Evolutionary conservation across 257 asterid species (phyloP), one percentile per base, ranked within the genome.

Genomic region (Solanum verrucosum): DNA sequence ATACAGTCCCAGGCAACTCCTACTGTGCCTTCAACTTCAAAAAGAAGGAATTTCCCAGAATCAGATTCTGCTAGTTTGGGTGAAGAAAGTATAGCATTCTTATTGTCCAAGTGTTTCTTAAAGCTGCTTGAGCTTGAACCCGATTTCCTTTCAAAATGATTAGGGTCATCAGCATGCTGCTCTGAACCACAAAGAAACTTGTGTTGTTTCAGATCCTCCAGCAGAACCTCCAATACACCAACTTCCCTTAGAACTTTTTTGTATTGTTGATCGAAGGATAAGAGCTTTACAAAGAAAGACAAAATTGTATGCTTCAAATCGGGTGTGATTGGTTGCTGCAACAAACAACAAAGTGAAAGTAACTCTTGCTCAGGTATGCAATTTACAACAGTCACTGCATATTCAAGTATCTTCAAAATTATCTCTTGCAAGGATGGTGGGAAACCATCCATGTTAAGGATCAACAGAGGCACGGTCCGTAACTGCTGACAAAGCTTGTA

Each of bases 221-320:
- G 90, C 87, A 97, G 91, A 92, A 97, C 98, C 93, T 96, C 99
- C 91, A 97, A 92, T 88, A 97, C 97, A 81, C 99, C 99, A 90
- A 96, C 98, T 92, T 97, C 99, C 89, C 99, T 94, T 60, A 97
- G 94, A 52, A 96, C 94, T 92, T 94, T 97, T 93, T 96, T 97
- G 95, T 97, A 97, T 87, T 95, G 99, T 92, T 94, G 99, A 92
- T 97, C 98, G 87, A 97, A 97, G 85, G 99, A 97, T 87, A 96
- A 90, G 87, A 97, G 98, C 88, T 97, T 97, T 67, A 95, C 98
- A n/a, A 97, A 95, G 92, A 96, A 97, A 27, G 98, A 93, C 87
- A 97, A 91, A 88, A 97, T 95, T 7, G 97, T 95, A 81, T 93
- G 95, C 93, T 96, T 97, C 87, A 96, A 90, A 67, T 93, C 96